Conservation (phyloP, 305 asterid genomes). For the Fraxinus sp. region DNA sequence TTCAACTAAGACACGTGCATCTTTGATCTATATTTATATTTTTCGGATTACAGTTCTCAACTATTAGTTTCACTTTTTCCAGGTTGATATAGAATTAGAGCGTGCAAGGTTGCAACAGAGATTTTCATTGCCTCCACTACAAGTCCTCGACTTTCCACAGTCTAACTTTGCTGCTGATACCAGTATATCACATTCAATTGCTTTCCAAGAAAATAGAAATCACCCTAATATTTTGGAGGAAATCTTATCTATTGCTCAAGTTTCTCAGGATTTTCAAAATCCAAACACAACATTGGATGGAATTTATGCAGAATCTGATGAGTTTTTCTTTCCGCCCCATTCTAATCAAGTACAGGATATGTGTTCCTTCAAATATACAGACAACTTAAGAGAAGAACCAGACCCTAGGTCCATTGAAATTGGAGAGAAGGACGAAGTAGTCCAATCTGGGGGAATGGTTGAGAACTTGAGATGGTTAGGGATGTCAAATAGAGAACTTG, state of each 20-base stretch:
- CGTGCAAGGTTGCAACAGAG: slow-evolving; percentile 58
- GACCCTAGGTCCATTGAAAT: slow-evolving; percentile 43
- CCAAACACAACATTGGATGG: slow-evolving; percentile 43
- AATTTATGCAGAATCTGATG: slow-evolving; percentile 42
- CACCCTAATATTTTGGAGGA: slow-evolving; percentile 52
- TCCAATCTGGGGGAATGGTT: slow-evolving; percentile 36
- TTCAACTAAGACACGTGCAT: neutral
- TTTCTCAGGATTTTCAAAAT: slow-evolving; percentile 66
- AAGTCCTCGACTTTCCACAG: slow-evolving; percentile 45
- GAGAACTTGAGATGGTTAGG: slow-evolving; percentile 68
- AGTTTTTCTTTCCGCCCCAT: slow-evolving; percentile 61
- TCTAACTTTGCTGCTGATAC: neutral
- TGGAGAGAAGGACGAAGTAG: slow-evolving; percentile 45
- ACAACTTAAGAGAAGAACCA: slow-evolving; percentile 39
- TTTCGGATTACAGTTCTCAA: neutral
- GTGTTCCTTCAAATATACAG: slow-evolving; percentile 30
- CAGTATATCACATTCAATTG: slow-evolving; percentile 24
- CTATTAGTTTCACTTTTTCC: slow-evolving; percentile 3
- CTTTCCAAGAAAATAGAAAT: slow-evolving; percentile 28
- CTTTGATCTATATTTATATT: neutral
- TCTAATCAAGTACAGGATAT: slow-evolving; percentile 34
- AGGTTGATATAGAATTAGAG: slow-evolving; percentile 58
- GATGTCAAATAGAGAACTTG: slow-evolving; percentile 60
- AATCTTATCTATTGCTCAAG: slow-evolving; percentile 80
- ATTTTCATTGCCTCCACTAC: slow-evolving; percentile 51